Conservation (phyloP, 1,139 yeast genomes). For the Zhuliangozyma blackwelliae region DNA sequence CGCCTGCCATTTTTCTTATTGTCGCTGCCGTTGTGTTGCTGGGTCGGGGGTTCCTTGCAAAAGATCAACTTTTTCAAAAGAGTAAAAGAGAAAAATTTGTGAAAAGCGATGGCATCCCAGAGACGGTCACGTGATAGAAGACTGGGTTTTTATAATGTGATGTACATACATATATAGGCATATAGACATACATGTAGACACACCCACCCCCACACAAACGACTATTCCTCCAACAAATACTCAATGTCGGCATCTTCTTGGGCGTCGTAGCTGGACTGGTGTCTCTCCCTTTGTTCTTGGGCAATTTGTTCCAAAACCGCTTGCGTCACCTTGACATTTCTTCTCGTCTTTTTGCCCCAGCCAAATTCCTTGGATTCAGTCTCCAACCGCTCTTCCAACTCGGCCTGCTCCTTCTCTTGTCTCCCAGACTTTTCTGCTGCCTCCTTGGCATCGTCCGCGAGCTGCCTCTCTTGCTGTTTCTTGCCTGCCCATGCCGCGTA, state of each 20-base stretch:
- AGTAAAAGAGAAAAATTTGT: constrained; percentile 1
- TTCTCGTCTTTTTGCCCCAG: constrained; percentile 75
- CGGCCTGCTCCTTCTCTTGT: constrained; percentile 22
- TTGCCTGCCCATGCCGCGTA: constrained; percentile 43
- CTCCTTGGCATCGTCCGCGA: constrained; percentile 44
- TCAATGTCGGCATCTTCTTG: constrained; percentile 67
- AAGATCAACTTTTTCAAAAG: too few species aligned
- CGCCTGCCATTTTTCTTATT: constrained; percentile 40
- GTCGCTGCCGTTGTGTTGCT: background rate
- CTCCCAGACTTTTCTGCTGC: constrained; percentile 33
- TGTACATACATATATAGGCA: background rate
- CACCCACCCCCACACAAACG: too few species aligned
- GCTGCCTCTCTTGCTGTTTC: constrained; percentile 49
- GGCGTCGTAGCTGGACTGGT: constrained; percentile 46
- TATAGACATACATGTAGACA: background rate
- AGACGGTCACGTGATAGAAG: constrained; percentile 3
- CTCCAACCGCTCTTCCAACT: constrained; percentile 26
- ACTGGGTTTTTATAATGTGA: too few species aligned
- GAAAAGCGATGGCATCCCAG: constrained; percentile 3
- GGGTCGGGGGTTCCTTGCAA: too few species aligned
- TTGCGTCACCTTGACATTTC: constrained; percentile 51
- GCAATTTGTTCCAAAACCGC: constrained; percentile 46
- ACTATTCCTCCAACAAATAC: constrained; percentile 46
- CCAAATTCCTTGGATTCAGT: constrained; percentile 55
- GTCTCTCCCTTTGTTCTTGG: constrained; percentile 35